phyloP scores from a whole-genome alignment of 495 filamentous ascomycete genomes.

The Paragyromitra xinjiangensis region DNA sequence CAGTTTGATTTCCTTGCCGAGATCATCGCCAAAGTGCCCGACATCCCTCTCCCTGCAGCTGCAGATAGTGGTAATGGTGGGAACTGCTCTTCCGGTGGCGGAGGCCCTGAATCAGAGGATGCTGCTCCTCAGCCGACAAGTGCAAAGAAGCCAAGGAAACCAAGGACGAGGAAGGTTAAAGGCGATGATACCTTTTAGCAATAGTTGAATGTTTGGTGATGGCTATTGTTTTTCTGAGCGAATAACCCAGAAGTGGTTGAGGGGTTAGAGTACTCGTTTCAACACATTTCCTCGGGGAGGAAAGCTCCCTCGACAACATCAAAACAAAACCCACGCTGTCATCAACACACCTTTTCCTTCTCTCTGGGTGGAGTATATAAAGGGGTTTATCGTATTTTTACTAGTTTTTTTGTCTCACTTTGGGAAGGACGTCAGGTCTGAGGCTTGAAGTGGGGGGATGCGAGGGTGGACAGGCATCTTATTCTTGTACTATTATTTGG shows the following conservation, averaged over 20 bases:
- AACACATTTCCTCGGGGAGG: background rate
- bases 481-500: conserved; percentile 43
- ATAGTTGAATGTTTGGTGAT: conserved; percentile 15
- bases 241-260: background rate
- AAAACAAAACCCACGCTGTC: conserved; percentile 21
- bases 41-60: conserved; percentile 64
- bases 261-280: conserved; percentile 16
- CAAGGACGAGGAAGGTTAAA: conserved; percentile 51
- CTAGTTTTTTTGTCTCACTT: conserved; percentile 1
- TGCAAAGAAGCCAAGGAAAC: conserved; percentile 52
- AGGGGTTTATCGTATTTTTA: conserved; percentile 1
- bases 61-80: conserved; percentile 37
- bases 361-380: conserved; percentile 19
- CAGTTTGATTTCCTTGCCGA: conserved; percentile 92
- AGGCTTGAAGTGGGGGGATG: conserved; percentile 10
- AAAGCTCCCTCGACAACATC: background rate
- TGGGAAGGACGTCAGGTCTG: conserved; percentile 8
- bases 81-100: conserved; percentile 44
- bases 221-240: background rate
- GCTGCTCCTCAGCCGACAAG: conserved; percentile 29
- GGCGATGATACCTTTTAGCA: conserved; percentile 48
- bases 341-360: conserved; percentile 5
- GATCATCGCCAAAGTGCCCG: conserved; percentile 87
- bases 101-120: conserved; percentile 39
- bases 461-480: conserved; percentile 4